Conservation (phyloP, 805 yeast genomes). For the Saturnispora gosingensis region DNA sequence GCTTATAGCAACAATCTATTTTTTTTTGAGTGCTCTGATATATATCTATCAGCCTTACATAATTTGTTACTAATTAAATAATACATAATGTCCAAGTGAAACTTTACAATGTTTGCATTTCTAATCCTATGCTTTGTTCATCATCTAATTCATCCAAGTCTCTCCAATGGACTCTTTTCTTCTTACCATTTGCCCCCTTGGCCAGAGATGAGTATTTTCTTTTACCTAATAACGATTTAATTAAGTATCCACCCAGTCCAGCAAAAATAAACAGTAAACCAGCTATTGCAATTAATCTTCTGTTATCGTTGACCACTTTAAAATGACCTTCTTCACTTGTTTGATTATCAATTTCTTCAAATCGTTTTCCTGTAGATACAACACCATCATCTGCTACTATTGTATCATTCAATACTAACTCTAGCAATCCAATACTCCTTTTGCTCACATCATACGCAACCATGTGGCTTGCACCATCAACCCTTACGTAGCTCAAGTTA, state of each 20-base stretch:
- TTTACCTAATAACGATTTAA: slow-evolving; percentile 1
- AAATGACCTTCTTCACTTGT: not conserved
- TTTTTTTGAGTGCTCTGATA: not conserved
- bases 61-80: not conserved
- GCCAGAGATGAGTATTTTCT: slow-evolving; percentile 3
- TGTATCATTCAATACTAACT: slow-evolving; percentile 23
- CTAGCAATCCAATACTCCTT: slow-evolving; percentile 61
- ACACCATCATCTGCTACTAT: slow-evolving; percentile 11
- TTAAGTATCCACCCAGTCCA: slow-evolving; percentile 4
- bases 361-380: not conserved
- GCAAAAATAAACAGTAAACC: slow-evolving; percentile 2
- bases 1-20: not conserved
- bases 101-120: not conserved
- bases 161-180: slow-evolving; percentile 29
- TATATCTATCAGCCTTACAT: not conserved
- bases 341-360: not conserved
- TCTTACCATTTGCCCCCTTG: slow-evolving; percentile 15
- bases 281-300: slow-evolving; percentile 4
- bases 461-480: slow-evolving; percentile 84
- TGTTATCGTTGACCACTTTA: not conserved
- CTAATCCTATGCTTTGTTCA: slow-evolving; percentile 1
- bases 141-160: slow-evolving; percentile 15
- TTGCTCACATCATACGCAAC: slow-evolving; percentile 77
- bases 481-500: slow-evolving; percentile 67
- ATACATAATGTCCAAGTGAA: not conserved